phyloP scores from a whole-genome alignment of 2,329 filamentous ascomycete genomes.

The Pseudocercospora eumusae region DNA sequence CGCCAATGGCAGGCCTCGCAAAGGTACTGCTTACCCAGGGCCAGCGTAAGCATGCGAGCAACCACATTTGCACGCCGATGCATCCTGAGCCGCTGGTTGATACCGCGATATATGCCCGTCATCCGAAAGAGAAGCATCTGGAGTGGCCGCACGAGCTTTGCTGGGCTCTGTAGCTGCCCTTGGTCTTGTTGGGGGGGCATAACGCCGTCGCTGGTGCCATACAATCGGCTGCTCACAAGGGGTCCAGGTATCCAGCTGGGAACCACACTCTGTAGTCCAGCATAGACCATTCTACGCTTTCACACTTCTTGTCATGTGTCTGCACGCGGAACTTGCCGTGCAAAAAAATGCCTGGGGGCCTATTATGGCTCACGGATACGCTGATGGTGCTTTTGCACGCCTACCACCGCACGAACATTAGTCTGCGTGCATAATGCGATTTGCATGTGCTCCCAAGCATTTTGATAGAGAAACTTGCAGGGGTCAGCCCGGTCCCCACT shows the following conservation, averaged over 20 bases:
- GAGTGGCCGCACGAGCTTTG: neutral
- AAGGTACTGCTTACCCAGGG: neutral
- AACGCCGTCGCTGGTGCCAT: neutral
- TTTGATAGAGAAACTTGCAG: neutral
- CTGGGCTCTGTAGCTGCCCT: neutral
- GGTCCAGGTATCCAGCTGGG: neutral
- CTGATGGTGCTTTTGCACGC: neutral
- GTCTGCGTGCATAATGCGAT: neutral
- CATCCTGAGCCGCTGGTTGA: neutral
- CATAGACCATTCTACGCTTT: neutral
- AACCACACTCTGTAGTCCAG: neutral
- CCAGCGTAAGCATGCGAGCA: neutral
- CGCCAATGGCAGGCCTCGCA: conserved; percentile 1
- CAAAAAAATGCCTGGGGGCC: neutral
- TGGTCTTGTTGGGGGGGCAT: neutral
- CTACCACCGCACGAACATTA: neutral
- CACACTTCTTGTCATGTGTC: neutral
- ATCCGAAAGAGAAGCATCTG: neutral
- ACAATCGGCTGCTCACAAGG: neutral
- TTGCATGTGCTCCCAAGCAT: neutral
- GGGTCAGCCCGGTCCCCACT: neutral
- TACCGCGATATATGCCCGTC: neutral
- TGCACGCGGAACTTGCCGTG: neutral
- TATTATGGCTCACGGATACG: neutral
- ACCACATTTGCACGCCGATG: neutral